Percentiles rank a stretch among this genome's conserved stretches.
phyloP scores from a whole-genome alignment of 1,284 basidiomycete species.

The Irpex sp. region DNA sequence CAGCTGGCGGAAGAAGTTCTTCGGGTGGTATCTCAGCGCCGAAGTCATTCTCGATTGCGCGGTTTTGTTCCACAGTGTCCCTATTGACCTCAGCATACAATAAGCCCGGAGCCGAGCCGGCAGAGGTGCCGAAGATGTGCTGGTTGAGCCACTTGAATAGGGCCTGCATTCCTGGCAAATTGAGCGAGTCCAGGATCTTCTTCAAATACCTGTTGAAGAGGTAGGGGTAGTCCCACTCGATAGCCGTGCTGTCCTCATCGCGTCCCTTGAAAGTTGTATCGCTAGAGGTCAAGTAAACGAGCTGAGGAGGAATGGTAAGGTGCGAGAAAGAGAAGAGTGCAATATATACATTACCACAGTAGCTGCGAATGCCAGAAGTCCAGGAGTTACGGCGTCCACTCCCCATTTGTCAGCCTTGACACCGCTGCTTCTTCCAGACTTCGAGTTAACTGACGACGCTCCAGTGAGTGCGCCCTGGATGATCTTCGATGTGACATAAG shows the following conservation, averaged over 20 bases:
- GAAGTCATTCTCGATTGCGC: too few relatives aligned
- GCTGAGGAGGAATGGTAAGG: background rate
- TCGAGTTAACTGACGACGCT: background rate
- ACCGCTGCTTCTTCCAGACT: background rate
- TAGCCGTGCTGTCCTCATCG: background rate
- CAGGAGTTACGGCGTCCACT: background rate
- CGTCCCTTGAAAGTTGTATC: background rate
- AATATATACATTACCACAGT: background rate
- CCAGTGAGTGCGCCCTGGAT: background rate
- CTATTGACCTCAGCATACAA: too few relatives aligned
- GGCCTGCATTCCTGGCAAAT: background rate
- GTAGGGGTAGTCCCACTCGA: background rate
- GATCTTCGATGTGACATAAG: background rate
- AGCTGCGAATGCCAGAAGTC: background rate
- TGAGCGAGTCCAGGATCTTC: background rate
- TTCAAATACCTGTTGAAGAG: background rate
- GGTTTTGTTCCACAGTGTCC: too few relatives aligned
- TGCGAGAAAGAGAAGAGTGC: background rate
- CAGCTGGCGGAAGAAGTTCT: too few relatives aligned
- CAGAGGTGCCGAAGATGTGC: background rate
- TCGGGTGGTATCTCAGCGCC: too few relatives aligned
- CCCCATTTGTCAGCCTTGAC: background rate
- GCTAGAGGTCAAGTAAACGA: background rate
- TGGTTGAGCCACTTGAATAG: background rate
- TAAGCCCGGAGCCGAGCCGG: too few relatives aligned